Evolutionary conservation across 176 grass and related monocot species (phyloP).

Genomic region (Musa beccarii): DNA sequence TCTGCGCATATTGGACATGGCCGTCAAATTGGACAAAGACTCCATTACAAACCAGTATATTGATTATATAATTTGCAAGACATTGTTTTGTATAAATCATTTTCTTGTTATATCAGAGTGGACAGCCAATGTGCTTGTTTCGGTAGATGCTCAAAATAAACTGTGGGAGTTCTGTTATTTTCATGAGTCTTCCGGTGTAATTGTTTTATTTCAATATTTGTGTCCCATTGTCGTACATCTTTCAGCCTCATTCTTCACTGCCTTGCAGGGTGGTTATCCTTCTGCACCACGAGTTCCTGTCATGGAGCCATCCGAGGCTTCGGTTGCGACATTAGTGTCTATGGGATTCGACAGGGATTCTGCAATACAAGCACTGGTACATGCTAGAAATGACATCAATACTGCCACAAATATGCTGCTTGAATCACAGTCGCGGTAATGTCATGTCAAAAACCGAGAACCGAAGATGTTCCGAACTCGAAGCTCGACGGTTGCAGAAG

Average conservation of each 20-base stretch:
- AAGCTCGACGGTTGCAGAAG: background rate
- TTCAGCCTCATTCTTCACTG: background rate
- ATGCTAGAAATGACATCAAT: conserved; percentile 64
- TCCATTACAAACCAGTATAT: too few species aligned
- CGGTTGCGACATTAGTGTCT: conserved; percentile 45
- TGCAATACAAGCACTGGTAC: conserved; percentile 52
- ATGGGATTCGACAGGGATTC: conserved; percentile 84
- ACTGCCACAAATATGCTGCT: conserved; percentile 74
- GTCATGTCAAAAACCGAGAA: background rate
- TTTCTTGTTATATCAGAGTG: too few species aligned
- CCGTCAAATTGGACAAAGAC: too few species aligned
- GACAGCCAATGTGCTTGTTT: too few species aligned
- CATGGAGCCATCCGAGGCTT: conserved; percentile 37
- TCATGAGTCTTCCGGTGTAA: background rate
- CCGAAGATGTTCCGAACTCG: background rate
- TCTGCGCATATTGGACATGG: too few species aligned
- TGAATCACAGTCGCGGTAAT: conserved; percentile 48
- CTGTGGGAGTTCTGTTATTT: background rate
- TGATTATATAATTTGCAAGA: too few species aligned
- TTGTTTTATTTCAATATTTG: background rate
- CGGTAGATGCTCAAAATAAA: background rate
- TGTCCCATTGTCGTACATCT: background rate
- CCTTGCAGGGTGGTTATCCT: conserved; percentile 24
- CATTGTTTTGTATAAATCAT: too few species aligned
- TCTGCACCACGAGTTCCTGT: background rate